Percentiles rank a stretch among this genome's conserved stretches.
phyloP scores from a whole-genome alignment of 75 land plant species.

The Picea glauca region DNA sequence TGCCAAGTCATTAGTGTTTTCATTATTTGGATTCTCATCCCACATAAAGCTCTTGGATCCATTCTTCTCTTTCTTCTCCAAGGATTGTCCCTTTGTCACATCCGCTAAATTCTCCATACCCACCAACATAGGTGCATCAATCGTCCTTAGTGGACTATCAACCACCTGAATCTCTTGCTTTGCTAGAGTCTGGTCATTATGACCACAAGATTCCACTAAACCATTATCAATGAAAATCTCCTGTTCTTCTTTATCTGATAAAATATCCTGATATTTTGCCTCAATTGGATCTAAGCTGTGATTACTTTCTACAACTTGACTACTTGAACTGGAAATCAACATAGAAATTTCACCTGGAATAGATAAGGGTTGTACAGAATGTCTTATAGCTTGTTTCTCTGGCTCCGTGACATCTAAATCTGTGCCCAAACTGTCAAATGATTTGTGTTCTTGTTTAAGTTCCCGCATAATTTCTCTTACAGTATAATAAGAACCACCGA shows the following conservation, averaged over 20 bases:
- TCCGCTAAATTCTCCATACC: neutral
- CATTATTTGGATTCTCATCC: neutral
- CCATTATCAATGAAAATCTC: neutral
- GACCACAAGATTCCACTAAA: neutral
- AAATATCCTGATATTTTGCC: neutral
- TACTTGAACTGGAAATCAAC: neutral
- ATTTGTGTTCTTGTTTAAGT: slow-evolving; percentile 52
- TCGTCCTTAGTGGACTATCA: neutral
- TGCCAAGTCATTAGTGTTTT: neutral
- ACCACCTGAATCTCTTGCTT: slow-evolving; percentile 1
- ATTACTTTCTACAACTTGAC: neutral
- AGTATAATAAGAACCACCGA: slow-evolving; percentile 62
- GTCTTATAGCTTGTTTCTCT: neutral
- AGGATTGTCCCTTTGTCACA: neutral
- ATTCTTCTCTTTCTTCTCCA: neutral
- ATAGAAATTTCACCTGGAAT: neutral
- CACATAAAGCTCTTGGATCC: neutral
- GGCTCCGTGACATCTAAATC: slow-evolving; percentile 1
- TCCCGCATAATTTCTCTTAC: slow-evolving; percentile 59
- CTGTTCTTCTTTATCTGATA: neutral
- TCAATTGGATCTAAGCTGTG: neutral
- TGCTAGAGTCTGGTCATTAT: neutral
- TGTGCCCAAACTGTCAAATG: neutral
- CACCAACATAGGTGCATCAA: neutral
- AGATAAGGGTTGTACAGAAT: neutral